phyloP scores from a whole-genome alignment of 2,329 filamentous ascomycete species.

The Botrytis paeoniae region DNA sequence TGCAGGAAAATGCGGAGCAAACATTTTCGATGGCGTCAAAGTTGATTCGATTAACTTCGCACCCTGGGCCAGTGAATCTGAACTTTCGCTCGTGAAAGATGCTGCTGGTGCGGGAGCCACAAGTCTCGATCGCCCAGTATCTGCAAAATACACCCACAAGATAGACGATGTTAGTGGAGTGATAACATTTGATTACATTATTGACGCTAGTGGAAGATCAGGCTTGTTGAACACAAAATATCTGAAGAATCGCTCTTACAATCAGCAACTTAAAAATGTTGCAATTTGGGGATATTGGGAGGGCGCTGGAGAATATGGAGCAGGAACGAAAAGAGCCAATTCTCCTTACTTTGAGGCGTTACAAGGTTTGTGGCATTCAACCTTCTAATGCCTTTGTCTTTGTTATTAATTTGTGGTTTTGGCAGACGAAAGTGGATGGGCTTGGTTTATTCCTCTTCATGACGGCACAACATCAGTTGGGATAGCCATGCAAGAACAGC shows the following conservation, averaged over 20 bases:
- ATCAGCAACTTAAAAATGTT: slow-evolving; percentile 8
- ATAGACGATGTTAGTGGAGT: neutral
- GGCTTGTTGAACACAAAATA: slow-evolving; percentile 11
- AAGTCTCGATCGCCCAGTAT: neutral
- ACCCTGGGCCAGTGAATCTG: neutral
- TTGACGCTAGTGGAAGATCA: slow-evolving; percentile 10
- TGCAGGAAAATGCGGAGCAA: slow-evolving; percentile 8
- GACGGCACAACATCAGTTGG: slow-evolving; percentile 2
- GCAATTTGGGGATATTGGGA: slow-evolving; percentile 15
- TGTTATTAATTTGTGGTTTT: too few relatives aligned
- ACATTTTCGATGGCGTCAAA: slow-evolving; percentile 12
- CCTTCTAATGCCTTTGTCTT: too few relatives aligned
- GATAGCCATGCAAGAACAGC: neutral
- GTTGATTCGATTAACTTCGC: slow-evolving; percentile 10
- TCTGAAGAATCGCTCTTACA: slow-evolving; percentile 11
- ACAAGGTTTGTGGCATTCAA: neutral
- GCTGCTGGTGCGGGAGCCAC: neutral
- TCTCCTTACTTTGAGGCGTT: slow-evolving; percentile 16
- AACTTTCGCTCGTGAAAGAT: neutral
- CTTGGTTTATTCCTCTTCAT: slow-evolving; percentile 17
- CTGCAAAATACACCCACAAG: neutral
- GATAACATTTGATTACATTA: slow-evolving; percentile 10
- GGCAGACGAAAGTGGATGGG: slow-evolving; percentile 13
- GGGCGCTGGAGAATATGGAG: neutral
- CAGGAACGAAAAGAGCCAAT: neutral